Conservation (phyloP, 2,329 filamentous ascomycete species). For the Stachybotrys chlorohalonatus region DNA sequence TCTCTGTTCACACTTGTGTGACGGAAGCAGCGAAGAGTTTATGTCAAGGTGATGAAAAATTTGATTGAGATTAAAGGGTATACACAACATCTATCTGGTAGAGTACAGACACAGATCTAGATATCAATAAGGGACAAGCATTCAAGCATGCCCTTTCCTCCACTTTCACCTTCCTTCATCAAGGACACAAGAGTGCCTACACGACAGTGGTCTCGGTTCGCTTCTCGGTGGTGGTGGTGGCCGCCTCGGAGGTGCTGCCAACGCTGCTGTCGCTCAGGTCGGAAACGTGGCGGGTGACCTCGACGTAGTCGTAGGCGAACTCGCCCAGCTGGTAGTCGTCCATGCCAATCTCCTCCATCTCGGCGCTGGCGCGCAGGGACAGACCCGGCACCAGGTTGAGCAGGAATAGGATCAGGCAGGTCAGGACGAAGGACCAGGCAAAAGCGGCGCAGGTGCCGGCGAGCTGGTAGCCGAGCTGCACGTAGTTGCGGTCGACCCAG, state of each 20-base stretch:
- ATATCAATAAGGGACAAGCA: background rate
- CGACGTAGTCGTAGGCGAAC: slow-evolving; percentile 78
- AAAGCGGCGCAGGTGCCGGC: slow-evolving; percentile 58
- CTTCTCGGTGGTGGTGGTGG: background rate
- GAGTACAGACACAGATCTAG: background rate
- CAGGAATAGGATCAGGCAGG: slow-evolving; percentile 59
- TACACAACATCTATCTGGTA: background rate
- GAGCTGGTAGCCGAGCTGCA: slow-evolving; percentile 63
- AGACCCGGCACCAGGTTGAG: slow-evolving; percentile 65
- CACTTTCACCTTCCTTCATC: background rate
- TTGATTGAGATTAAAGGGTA: slow-evolving; percentile 1
- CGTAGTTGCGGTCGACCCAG: slow-evolving; percentile 62
- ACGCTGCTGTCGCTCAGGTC: slow-evolving; percentile 13
- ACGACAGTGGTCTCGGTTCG: slow-evolving; percentile 5
- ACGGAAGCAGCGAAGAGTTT: no score
- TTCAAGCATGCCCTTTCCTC: background rate
- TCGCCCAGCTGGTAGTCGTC: slow-evolving; percentile 74
- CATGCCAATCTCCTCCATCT: slow-evolving; percentile 60
- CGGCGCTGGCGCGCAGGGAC: slow-evolving; percentile 55
- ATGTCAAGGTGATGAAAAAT: background rate
- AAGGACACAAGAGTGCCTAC: background rate
- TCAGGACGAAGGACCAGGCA: slow-evolving; percentile 58
- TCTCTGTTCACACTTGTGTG: background rate
- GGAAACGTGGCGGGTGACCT: slow-evolving; percentile 55
- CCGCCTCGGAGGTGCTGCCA: slow-evolving; percentile 2